A percentile compares a stretch with the other conserved stretches of the same genome.
phyloP scores from a whole-genome alignment of 1,139 yeast genomes.

The Suhomyces kunorum region DNA sequence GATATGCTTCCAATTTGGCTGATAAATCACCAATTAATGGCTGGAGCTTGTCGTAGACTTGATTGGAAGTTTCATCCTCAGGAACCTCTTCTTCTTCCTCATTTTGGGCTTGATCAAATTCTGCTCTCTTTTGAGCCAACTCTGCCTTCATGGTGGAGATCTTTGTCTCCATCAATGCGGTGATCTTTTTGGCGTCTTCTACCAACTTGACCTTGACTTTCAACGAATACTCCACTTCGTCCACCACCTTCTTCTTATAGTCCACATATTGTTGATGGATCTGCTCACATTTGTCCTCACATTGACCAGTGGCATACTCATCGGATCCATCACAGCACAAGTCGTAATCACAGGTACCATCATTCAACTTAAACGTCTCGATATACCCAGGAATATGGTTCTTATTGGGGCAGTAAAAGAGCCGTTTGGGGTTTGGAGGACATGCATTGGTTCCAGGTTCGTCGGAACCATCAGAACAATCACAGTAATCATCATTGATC shows the following conservation, averaged over 20 bases:
- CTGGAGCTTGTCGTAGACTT: slow-evolving; percentile 23
- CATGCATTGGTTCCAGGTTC: slow-evolving; percentile 97
- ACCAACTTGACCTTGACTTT: slow-evolving; percentile 21
- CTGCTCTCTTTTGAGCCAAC: slow-evolving; percentile 28
- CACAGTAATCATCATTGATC: slow-evolving; percentile 88
- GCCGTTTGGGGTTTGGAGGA: slow-evolving; percentile 35
- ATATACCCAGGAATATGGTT: slow-evolving; percentile 65
- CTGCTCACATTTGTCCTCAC: slow-evolving; percentile 62
- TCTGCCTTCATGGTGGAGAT: slow-evolving; percentile 29
- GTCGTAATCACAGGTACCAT: slow-evolving; percentile 91
- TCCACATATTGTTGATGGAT: slow-evolving; percentile 34
- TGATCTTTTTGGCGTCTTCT: slow-evolving; percentile 11
- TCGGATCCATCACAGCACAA: slow-evolving; percentile 95
- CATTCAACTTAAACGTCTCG: slow-evolving; percentile 68
- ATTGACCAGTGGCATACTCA: slow-evolving; percentile 52
- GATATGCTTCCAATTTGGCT: slow-evolving; percentile 15
- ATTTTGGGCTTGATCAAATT: slow-evolving; percentile 17
- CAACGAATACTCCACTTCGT: slow-evolving; percentile 27
- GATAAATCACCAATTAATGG: slow-evolving; percentile 19
- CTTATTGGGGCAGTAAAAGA: slow-evolving; percentile 74
- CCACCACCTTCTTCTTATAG: slow-evolving; percentile 19
- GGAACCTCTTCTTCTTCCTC: slow-evolving; percentile 16
- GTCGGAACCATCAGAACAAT: slow-evolving; percentile 97
- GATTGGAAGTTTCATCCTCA: slow-evolving; percentile 12
- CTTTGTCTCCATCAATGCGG: slow-evolving; percentile 20